phyloP scores from a whole-genome alignment of 2,329 filamentous ascomycete genomes.

The Ceratocystis lukuohia region DNA sequence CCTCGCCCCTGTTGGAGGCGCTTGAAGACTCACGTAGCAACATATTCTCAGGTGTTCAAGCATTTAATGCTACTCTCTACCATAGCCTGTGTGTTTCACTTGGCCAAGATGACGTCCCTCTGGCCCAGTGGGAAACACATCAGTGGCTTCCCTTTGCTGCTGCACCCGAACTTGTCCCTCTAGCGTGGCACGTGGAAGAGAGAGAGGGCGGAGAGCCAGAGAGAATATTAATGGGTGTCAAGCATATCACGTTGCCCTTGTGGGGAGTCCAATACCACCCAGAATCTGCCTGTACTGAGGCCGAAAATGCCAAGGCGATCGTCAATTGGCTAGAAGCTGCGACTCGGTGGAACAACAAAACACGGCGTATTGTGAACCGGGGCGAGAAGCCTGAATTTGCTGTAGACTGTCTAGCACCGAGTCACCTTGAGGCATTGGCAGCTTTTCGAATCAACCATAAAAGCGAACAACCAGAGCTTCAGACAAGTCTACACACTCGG shows the following conservation, averaged over 20 bases:
- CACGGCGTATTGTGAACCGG: constrained; percentile 10
- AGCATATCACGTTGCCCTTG: constrained; percentile 55
- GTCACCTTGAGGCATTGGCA: constrained; percentile 6
- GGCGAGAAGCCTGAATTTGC: not conserved
- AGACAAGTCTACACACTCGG: not conserved
- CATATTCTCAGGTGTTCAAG: constrained; percentile 49
- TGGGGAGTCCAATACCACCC: constrained; percentile 88
- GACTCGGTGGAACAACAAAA: constrained; percentile 41
- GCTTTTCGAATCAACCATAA: not conserved
- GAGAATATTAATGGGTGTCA: constrained; percentile 62
- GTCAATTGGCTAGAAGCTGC: constrained; percentile 62
- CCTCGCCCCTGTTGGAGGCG: not conserved
- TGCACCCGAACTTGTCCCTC: constrained; percentile 36
- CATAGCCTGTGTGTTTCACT: constrained; percentile 50
- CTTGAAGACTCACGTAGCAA: constrained; percentile 30
- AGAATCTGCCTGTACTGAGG: constrained; percentile 73
- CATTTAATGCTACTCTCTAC: constrained; percentile 62
- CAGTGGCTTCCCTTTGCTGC: constrained; percentile 30
- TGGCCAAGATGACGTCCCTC: constrained; percentile 33
- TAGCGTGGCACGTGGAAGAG: constrained; percentile 48
- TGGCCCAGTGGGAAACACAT: constrained; percentile 27
- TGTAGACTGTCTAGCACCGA: not conserved
- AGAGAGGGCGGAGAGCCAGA: constrained; percentile 30
- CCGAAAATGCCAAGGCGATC: constrained; percentile 49
- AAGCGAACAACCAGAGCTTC: not conserved